Evolutionary conservation across 2,329 filamentous ascomycete genomes (phyloP).

Genomic region (Knoxdaviesia proteae): DNA sequence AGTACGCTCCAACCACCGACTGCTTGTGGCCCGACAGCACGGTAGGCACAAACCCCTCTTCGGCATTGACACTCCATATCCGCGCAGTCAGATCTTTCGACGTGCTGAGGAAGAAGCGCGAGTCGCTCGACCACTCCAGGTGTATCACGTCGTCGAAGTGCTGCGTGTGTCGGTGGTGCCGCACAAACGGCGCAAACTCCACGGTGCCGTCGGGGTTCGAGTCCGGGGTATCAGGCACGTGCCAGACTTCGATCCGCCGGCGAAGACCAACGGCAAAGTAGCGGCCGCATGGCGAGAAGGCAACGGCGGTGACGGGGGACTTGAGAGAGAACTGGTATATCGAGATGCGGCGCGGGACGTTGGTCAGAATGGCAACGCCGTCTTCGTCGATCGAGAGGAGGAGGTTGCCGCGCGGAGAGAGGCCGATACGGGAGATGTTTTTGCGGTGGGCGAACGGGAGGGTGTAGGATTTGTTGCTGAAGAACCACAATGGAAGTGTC

Average conservation of each 20-base stretch:
- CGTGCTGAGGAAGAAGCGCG: slow-evolving; percentile 79
- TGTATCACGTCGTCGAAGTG: slow-evolving; percentile 75
- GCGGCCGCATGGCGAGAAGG: slow-evolving; percentile 77
- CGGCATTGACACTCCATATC: slow-evolving; percentile 81
- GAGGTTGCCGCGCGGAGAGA: slow-evolving; percentile 79
- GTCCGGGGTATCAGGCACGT: slow-evolving; percentile 77
- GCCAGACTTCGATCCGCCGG: slow-evolving; percentile 83
- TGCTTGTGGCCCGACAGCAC: slow-evolving; percentile 82
- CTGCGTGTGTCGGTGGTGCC: slow-evolving; percentile 65
- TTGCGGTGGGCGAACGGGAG: slow-evolving; percentile 81
- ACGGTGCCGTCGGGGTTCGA: slow-evolving; percentile 59
- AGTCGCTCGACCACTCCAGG: slow-evolving; percentile 92
- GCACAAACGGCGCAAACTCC: slow-evolving; percentile 86
- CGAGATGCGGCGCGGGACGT: slow-evolving; percentile 64
- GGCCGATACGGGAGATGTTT: slow-evolving; percentile 73
- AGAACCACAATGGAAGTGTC: not conserved
- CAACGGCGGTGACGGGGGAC: slow-evolving; percentile 57
- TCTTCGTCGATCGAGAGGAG: slow-evolving; percentile 87
- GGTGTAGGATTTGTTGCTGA: slow-evolving; percentile 69
- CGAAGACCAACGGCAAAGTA: slow-evolving; percentile 82
- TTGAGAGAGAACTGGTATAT: slow-evolving; percentile 96
- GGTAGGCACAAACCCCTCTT: slow-evolving; percentile 77
- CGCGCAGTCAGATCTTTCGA: slow-evolving; percentile 82
- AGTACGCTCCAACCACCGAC: slow-evolving; percentile 85
- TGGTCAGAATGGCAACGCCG: slow-evolving; percentile 81